Evolutionary conservation across 176 grass and related monocot genomes (phyloP), one percentile per base, ranked within the genome.

Genomic region (Lolium perenne): DNA sequence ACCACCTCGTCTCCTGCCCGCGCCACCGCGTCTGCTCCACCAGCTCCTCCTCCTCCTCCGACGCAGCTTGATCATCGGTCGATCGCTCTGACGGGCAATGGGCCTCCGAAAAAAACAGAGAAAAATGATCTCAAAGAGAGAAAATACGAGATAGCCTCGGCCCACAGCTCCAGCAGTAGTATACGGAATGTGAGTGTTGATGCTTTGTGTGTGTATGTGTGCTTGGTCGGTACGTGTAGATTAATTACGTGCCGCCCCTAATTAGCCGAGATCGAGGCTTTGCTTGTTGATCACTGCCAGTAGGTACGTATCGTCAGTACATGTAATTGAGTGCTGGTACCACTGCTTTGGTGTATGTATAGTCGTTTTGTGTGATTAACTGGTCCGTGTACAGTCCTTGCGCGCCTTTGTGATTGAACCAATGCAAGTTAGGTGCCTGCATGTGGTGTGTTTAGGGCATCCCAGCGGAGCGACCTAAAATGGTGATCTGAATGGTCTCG

Each of bases 1-100:
- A 98, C 80, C 97, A 98, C 83, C 91, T 98, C 86, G 63, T 95
- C 82, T 95, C 97, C 26, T 98, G 97, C 91, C 97, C 90, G 66
- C 92, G 97, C 90, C 97, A 95, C 86, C 86, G 82, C 78, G 10
- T 77, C 81, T 94, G 92, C 88, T 90, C 67, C 11, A 11, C 21
- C 38, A 0, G 76, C 58, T 18, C 74, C 29, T 47, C 81, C 51
- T 11, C 32, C 32, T 1, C 14, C 15, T 2, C 71, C 45, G 38
- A 16, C 7, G 38, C 9, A 13, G 25, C 13, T 2, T 45, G 49
- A 29, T 1, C 29, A 29, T 29, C 1, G 29, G 67, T 15, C 84
- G 38, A 88, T 48, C 10, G 0, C 40, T 48, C 71, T 70, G 85
- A 87, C 88, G 17, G 14, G 15, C 53, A 4, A 15, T 15, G 2